Evolutionary conservation across 805 yeast genomes (phyloP).

Genomic region (Yarrowia sp.): DNA sequence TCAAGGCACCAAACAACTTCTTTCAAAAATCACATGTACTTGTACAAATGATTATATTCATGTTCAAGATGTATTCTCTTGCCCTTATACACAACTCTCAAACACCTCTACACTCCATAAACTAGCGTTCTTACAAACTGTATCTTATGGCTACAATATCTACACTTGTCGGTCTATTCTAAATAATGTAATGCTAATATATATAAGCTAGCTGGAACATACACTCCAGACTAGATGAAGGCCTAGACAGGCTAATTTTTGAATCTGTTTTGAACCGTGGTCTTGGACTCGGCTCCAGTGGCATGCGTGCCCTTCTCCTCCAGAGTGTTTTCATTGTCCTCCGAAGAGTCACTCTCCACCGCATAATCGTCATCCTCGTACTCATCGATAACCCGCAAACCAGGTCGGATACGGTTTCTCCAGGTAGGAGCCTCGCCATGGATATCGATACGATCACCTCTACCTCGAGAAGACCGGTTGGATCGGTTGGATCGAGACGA

Average conservation of each 20-base stretch:
- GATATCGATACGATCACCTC: neutral
- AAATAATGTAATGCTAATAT: conserved; percentile 23
- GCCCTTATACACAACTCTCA: too few relatives aligned
- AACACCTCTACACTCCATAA: too few relatives aligned
- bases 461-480: neutral
- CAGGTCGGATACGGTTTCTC: conserved; percentile 24
- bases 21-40: too few relatives aligned
- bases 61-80: too few relatives aligned
- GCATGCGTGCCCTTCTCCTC: conserved; percentile 7
- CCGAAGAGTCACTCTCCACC: neutral
- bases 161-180: too few relatives aligned
- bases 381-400: conserved; percentile 24
- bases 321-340: conserved; percentile 1
- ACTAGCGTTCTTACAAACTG: too few relatives aligned
- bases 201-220: conserved; percentile 10
- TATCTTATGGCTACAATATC: neutral
- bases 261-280: neutral
- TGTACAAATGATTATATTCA: too few relatives aligned
- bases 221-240: conserved; percentile 10
- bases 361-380: neutral
- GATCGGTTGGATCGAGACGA: neutral
- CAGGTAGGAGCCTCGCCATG: conserved; percentile 2
- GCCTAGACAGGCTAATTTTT: neutral
- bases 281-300: neutral
- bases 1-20: too few relatives aligned